Base-by-base conservation (phyloP, 805 yeast species). In the Osmozyma mogii region DNA sequence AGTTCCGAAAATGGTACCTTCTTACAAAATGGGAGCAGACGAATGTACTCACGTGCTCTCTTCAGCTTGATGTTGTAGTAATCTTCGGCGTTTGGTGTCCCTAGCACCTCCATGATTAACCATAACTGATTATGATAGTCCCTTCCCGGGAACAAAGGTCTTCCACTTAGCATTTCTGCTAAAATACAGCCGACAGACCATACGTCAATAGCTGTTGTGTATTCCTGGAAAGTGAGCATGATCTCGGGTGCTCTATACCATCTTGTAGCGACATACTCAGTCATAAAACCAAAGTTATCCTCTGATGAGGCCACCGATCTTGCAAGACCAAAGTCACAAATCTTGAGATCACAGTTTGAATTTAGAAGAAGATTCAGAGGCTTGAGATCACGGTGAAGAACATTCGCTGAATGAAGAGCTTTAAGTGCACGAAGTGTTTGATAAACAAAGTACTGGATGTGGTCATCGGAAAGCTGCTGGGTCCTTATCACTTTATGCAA, bases 161-260 rank as follows among this genome's bases (percentile, higher is more conserved):
- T 67, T 8, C 95, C 92, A 24, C 79, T 68, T 15, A 89, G 61
- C 73, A 89, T 72, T 52, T 89, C 97, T 0, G 95, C 96, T 32
- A 89, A 62, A 22, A 89, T 89, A 57, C 97, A 89, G 4, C 97
- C 97, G 14, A 87, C 95, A 2, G 94, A 81, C 97, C 97, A 89
- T 18, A 89, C 76, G 56, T 89, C 97, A 48, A 89, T 89, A 20
- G 96, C 96, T 22, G 89, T 83, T 15, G 96, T 83, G 59, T 89
- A 89, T 47, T 82, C 84, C 40, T 87, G 89, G 46, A 88, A 85
- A 9, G 95, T 85, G 28, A 89, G 68, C 97, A 89, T 89, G 52
- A 89, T 87, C 47, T 89, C 97, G 0, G 97, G 97, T 1, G 97
- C 97, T 33, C 97, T 68, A 56, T 89, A 89, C 96, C 97, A 89